Base-by-base conservation (phyloP, 2,329 filamentous ascomycete species). In the Colletotrichum godetiae region DNA sequence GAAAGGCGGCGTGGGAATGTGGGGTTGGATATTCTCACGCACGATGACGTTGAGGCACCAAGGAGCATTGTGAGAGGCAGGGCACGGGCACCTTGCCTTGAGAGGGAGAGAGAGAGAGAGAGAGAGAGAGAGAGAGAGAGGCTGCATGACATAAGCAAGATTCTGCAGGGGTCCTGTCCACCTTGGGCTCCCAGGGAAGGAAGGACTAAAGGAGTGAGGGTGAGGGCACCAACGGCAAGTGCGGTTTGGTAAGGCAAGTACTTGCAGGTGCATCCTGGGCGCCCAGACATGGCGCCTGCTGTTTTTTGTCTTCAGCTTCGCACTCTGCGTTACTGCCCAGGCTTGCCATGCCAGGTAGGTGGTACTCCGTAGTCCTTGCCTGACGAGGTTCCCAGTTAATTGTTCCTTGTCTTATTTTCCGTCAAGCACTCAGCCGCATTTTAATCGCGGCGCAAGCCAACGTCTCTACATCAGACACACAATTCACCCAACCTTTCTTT, bases 11-110 rank as follows among this genome's bases (percentile, higher is more conserved):
- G 0, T 6, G 15, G 13, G 22, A 19, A n/a, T 55, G 4, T 69
- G 66, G 49, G 59, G 22, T 52, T 33, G 1, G 8, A 15, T 5
- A 11, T 37, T 49, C 19, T 58, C 46, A 52, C 7, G 70, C 66
- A 49, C 59, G 33, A 73, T 73, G 70, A 73, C 70, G 70, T 73
- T 3, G 24, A 22, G 42, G 27, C 27, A 29, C 27, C 4, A 29
- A 29, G 27, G 27, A 29, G 4, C 27, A 29, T 29, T 4, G 27
- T 29, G 27, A 29, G 27, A 29, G 27, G 4, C 27, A 27, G 27
- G 27, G 22, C 27, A 49, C n/a, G n/a, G n/a, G n/a, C n/a, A n/a
- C n/a, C n/a, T n/a, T n/a, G n/a, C 24, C 52, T 35, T 19, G 19
- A n/a, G 12, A 29, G n/a, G n/a, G 19, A n/a, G 12, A 29, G 19